Evolutionary conservation across 1,284 basidiomycete genomes (phyloP).

Genomic region (Tilletiaria anomala): DNA sequence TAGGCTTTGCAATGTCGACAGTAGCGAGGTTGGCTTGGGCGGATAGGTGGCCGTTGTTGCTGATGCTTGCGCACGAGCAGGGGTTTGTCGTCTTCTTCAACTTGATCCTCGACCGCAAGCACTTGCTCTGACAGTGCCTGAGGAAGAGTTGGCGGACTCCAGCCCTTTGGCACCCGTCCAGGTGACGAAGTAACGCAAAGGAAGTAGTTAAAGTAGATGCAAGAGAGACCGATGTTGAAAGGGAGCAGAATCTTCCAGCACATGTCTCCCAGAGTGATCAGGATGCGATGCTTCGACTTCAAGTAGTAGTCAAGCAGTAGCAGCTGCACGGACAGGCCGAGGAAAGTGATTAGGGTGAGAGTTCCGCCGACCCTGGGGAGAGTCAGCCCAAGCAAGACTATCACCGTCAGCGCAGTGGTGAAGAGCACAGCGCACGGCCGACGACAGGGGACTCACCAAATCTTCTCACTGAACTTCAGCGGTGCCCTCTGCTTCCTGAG

Average conservation of each 20-base stretch:
- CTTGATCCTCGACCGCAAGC: too few relatives aligned
- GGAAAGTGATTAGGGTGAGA: slow-evolving; percentile 16
- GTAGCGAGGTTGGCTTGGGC: slow-evolving; percentile 17
- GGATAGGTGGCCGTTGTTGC: neutral
- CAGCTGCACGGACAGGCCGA: slow-evolving; percentile 23
- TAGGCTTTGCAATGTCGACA: slow-evolving; percentile 26
- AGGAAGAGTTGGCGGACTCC: slow-evolving; percentile 1
- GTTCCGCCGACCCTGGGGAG: slow-evolving; percentile 13
- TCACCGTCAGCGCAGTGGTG: too few relatives aligned
- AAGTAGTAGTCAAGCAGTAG: slow-evolving; percentile 31
- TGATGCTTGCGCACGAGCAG: neutral
- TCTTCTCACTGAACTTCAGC: too few relatives aligned
- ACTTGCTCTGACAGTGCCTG: neutral
- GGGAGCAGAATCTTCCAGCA: slow-evolving; percentile 60
- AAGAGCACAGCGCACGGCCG: too few relatives aligned
- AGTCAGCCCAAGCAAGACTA: too few relatives aligned
- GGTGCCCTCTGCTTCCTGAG: too few relatives aligned
- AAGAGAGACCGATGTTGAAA: slow-evolving; percentile 56
- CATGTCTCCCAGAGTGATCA: slow-evolving; percentile 47
- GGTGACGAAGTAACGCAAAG: slow-evolving; percentile 22
- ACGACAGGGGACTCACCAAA: too few relatives aligned
- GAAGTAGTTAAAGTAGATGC: slow-evolving; percentile 28
- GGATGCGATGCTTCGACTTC: slow-evolving; percentile 13
- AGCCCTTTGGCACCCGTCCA: slow-evolving; percentile 23
- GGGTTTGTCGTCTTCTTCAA: neutral